Conservation (phyloP, 345 rosid genomes). For the Trapa incisa region DNA sequence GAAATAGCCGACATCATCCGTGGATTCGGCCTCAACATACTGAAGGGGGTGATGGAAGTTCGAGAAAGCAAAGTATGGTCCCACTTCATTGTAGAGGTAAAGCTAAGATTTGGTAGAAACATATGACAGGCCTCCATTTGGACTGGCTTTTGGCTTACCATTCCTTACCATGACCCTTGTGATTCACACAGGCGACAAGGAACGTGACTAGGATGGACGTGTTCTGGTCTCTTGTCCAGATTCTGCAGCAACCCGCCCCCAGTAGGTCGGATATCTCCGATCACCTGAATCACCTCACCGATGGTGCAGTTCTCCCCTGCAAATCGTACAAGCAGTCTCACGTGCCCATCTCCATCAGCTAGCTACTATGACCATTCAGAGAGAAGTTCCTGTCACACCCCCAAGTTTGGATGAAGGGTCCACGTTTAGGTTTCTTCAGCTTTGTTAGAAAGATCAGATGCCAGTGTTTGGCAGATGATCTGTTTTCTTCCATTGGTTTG, state of each 20-base stretch:
- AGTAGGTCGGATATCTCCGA: constrained; percentile 19
- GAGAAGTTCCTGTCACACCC: background rate
- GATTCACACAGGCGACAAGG: constrained; percentile 34
- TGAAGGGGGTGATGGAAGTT: constrained; percentile 73
- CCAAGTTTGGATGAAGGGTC: background rate
- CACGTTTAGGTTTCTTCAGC: background rate
- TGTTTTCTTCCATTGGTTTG: background rate
- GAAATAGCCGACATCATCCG: constrained; percentile 69
- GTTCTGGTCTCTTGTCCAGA: constrained; percentile 69
- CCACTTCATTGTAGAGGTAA: constrained; percentile 72
- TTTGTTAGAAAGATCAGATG: background rate
- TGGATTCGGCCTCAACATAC: constrained; percentile 59
- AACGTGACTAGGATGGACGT: constrained; percentile 57
- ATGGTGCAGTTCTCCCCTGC: constrained; percentile 17
- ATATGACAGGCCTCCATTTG: background rate
- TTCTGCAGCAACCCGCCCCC: constrained; percentile 36
- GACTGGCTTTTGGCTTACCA: background rate
- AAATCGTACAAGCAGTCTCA: constrained; percentile 22
- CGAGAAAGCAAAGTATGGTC: constrained; percentile 60
- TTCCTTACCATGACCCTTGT: background rate
- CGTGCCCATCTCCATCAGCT: constrained; percentile 16
- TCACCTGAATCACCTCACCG: constrained; percentile 15
- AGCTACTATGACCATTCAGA: constrained; percentile 6
- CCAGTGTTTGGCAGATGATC: background rate
- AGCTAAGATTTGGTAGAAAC: background rate